phyloP scores from a whole-genome alignment of 2,329 filamentous ascomycete genomes.

The Aurifilum marmelostoma region DNA sequence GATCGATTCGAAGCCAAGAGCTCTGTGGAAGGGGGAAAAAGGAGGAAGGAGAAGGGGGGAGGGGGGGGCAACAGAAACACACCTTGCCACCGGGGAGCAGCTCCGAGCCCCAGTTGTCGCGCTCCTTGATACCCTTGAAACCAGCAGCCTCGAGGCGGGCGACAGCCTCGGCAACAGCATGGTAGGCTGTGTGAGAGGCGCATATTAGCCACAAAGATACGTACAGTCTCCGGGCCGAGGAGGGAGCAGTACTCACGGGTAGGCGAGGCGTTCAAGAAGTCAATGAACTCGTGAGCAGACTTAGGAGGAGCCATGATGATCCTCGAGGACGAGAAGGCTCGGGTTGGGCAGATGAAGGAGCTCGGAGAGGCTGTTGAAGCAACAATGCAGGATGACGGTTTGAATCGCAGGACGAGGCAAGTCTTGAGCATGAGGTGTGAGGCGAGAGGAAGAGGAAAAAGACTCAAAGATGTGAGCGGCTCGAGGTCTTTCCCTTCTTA shows the following conservation, averaged over 20 bases:
- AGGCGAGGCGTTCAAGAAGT: conserved; percentile 23
- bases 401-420: conserved; percentile 13
- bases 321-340: conserved; percentile 30
- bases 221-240: not conserved
- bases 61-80: not conserved
- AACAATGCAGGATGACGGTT: not conserved
- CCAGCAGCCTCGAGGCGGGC: conserved; percentile 78
- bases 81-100: conserved; percentile 80
- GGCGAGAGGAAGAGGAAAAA: too few species aligned
- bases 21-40: too few species aligned
- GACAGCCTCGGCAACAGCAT: conserved; percentile 82
- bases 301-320: conserved; percentile 28
- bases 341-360: conserved; percentile 9
- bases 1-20: not conserved
- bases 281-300: conserved; percentile 20
- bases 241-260: conserved; percentile 28
- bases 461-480: too few species aligned
- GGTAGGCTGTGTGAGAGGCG: conserved; percentile 69
- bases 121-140: conserved; percentile 87
- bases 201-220: not conserved
- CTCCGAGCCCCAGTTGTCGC: conserved; percentile 81
- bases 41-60: too few species aligned
- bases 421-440: conserved; percentile 25
- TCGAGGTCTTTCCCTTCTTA: not conserved
- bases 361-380: not conserved